Evolutionary conservation across 805 yeast genomes (phyloP), one percentile per base, ranked within the genome.

Genomic region (Metschnikowia picachoensis): DNA sequence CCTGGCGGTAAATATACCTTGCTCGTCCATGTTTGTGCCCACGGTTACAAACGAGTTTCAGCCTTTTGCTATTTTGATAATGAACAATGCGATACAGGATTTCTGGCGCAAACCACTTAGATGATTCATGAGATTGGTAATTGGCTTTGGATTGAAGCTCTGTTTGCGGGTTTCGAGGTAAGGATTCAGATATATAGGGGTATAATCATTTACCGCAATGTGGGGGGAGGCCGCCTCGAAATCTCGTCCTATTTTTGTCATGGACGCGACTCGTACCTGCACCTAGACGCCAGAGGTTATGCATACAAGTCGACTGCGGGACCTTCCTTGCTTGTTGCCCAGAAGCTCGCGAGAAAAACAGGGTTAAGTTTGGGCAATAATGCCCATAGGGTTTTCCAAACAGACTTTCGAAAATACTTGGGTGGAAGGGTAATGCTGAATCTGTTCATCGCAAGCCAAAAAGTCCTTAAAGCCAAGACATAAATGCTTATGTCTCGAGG

Each of bases 41-140:
- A 8, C 14, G 47, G 39, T 39, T 16, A 30, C 47, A 44, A 39
- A 39, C 13, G 3, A 14, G 37, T 44, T 34, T 44, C 47, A 44
- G 47, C 47, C 47, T 39, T 34, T 34, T 44, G 43, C 10, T 20
- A 8, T 30, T 11, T 10, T 10, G 10, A 5, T 6, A 11, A 15
- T n/a, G n/a, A 35, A 15, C 9, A 5, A 11, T 17, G 27, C 16
- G 17, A n/a, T n/a, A 12, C 36, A 15, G 9, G 25, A 33, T 11
- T 33, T 14, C 13, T 15, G 12, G 12, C n/a, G 32, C 12, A 30
- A 12, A 1, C 6, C 32, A 30, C n/a, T 30, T 30, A 12, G 5
- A n/a, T 6, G n/a, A 6, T 12, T 30, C n/a, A 10, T 15, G 14
- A 6, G 17, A 2, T 20, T 20, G 25, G 7, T 20, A 20, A 20